Evolutionary conservation across 768 basidiomycete species (phyloP), one percentile per base, ranked within the genome.

Genomic region (Rhodotorula kratochvilovae): DNA sequence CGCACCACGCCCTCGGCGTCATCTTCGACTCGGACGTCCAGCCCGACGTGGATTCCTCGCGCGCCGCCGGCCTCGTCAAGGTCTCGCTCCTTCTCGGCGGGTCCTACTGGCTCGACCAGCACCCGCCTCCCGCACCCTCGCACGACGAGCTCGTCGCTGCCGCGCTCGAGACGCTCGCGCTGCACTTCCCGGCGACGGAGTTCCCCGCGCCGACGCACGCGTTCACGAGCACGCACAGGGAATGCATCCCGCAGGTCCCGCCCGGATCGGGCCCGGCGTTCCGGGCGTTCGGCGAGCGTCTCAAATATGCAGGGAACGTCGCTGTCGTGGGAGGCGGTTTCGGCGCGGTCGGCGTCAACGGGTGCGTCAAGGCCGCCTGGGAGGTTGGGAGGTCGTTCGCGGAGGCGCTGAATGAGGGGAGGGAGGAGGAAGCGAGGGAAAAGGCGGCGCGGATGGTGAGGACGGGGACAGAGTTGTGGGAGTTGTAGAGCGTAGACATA

Each of bases 11-110:
- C 29, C 84, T 98, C 0, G 95, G 95, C 21, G 87, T 88, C 42
- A 88, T 97, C 19, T 97, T 97, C 81, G 95, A 98, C 79, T 90
- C 90, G 0, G 88, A 87, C 62, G 85, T 89, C 15, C 83, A 92
- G 51, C 82, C 85, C 1, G 84, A 81, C 11, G 88, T 92, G 71
- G 86, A 87, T 72, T 69, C 84, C 81, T 63, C 72, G 59, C 45
- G 72, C 65, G 54, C 68, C 48, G 43, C 68, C 48, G 48, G 59
- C 19, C 60, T 68, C 71, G 87, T 88, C 36, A 96, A 95, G 79
- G 78, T 94, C 74, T 93, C 94, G 0, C 85, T 92, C 55, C 94
- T 99, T 45, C 35, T 36, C 43, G 92, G 25, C 19, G 33, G 33
- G 3, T 6, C 39, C 8, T 39, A 39, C 39, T 39, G 39, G 39